Base-by-base conservation (phyloP, 345 rosid genomes). In the Boechera divaricarpa region DNA sequence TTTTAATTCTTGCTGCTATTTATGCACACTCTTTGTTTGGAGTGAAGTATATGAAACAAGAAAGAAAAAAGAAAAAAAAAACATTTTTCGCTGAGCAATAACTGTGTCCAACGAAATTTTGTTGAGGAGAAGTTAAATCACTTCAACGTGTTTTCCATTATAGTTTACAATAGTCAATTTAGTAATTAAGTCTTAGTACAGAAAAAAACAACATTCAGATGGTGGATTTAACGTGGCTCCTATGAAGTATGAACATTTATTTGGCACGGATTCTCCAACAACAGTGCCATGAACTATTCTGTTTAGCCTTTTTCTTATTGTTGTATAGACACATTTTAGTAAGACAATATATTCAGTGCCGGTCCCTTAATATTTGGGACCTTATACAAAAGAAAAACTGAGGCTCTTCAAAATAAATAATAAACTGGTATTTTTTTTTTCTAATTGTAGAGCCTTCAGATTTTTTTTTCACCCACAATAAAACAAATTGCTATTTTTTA, bases 101-200 rank as follows among this genome's bases (percentile, higher is more conserved):
- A 55, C 4, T 29, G 10, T 56, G 18, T 41, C 48, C 51, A 63
- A 26, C 33, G 42, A 62, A 26, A 11, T 39, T 62, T 24, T 0
- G 10, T 38, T 62, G 36, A 44, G 36, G 39, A 65, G 15, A 31
- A n/a, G 56, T 29, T 16, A 47, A 62, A n/a, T 66, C 51, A 66
- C 32, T 65, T 66, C 31, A 66, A 35, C 31, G 67, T 75, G 79
- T 67, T 57, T 35, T 75, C 79, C 67, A 75, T 75, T 75, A 75
- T 48, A 45, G 32, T 47, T 48, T n/a, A 47, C 58, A 12, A 21
- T 45, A 47, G 66, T 75, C 78, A 75, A 57, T 28, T 66, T 55
- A n/a, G 60, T 49, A 66, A 57, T 75, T 7, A 53, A 53, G n/a
- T 45, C 67, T 28, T 35, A 35, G n/a, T 42, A 16, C n/a, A n/a